Base-by-base conservation (phyloP, 31 red algal genomes). In the Odonthalia washingtoniensis region DNA sequence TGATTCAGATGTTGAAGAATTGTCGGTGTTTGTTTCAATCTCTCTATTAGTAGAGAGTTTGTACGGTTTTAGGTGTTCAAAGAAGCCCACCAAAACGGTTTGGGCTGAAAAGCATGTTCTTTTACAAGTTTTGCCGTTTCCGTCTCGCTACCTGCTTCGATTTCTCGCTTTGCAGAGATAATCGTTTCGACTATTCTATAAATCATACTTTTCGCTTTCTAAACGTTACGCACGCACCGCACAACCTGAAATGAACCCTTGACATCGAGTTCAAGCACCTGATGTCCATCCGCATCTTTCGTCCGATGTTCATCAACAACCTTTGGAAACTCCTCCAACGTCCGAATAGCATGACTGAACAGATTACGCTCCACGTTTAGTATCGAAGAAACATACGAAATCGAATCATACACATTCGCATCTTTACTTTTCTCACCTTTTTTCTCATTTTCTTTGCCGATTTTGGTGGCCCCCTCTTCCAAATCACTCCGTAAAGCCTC, bases 131-230 rank as follows among this genome's bases (percentile, higher is more conserved):
- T 18, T 44, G 61, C 26, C 42, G 67, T 66, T 69, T 46, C 41
- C 4, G 41, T 66, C 52, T 9, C 27, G 24, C 40, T 28, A 26
- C 32, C 27, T 46, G 40, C n/a, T 32, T 42, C 46, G 12, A 91
- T 49, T 18, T 35, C 17, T 28, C 82, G 73, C 39, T 83, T 72
- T 43, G 70, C 52, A 57, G 76, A 70, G 37, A 78, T 40, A 5
- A 91, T 26, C 1, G 88, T 84, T 31, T 53, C 72, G 57, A 91
- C 88, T 40, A 91, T 91, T 65, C 88, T 46, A 31, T 78, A 65
- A 44, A 42, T 72, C 80, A 91, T 70, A 46, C 80, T 76, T 45
- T 91, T 91, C 1, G 80, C 88, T 66, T 79, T 83, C 88, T 80
- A 91, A 34, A 77, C 69, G 26, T 72, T 78, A 30, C 88, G 88